These are phyloP conservation scores for Dionaea muscipula DNA, from an alignment of 179 eudicot species.

Conservation along the genomic window DNA sequence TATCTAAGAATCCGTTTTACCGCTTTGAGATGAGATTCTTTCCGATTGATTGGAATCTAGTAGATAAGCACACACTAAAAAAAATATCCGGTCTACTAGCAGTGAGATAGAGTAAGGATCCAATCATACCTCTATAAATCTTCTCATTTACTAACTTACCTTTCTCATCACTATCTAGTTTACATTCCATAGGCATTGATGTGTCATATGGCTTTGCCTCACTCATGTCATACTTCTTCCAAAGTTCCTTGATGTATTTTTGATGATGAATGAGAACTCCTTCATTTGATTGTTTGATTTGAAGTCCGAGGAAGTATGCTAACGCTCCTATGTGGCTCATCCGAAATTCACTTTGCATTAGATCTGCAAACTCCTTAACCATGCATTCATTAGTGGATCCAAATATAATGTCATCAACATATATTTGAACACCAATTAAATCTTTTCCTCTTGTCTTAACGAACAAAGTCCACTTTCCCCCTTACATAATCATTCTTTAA, in stretches of 20 bases:
- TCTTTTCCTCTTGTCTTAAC: not conserved
- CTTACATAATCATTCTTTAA: not conserved
- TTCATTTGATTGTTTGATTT: not conserved
- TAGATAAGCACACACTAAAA: not conserved
- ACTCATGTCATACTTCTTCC: not conserved
- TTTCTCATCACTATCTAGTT: not conserved
- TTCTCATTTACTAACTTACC: not conserved
- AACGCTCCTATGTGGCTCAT: not conserved
- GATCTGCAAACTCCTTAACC: not conserved
- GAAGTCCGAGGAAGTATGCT: not conserved
- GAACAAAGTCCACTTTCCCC: not conserved
- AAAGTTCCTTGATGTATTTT: not conserved
- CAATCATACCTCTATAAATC: not conserved
- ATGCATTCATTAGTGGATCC: not conserved
- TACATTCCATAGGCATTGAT: not conserved
- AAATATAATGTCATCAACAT: slow-evolving; percentile 3
- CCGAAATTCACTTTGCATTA: not conserved
- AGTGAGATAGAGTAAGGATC: not conserved
- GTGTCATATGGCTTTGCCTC: not conserved
- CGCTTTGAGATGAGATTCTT: not conserved
- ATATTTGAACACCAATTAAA: not conserved
- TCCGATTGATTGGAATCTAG: not conserved
- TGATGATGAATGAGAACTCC: not conserved
- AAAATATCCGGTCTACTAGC: not conserved
- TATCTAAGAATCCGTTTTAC: not conserved